Evolutionary conservation across 2,329 filamentous ascomycete genomes (phyloP), one percentile per base, ranked within the genome.

Genomic region (Cadophora sp.): DNA sequence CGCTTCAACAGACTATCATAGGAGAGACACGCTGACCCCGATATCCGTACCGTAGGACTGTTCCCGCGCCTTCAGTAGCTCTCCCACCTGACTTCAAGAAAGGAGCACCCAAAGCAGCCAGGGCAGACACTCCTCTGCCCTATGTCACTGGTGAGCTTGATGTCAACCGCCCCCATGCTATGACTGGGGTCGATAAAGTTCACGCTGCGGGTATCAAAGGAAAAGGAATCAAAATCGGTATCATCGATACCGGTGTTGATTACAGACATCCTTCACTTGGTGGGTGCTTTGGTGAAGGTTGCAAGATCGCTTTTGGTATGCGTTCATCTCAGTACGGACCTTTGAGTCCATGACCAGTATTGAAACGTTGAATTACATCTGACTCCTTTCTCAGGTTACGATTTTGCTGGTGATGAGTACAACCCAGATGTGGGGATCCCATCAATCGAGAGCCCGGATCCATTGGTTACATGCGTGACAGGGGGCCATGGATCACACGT

Each of bases 241-340:
- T 84, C 34, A 50, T 72, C 27, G 72, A 74, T 62, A 79, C 76
- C 24, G 81, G 81, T 12, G 77, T 89, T 59, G 89, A 91, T 75
- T 91, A 90, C 74, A 83, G 79, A 0, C 88, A 91, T 73, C 86
- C 87, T 1, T 86, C 87, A 31, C 83, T 91, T 0, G 89, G 89
- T 43, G 87, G 87, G 58, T 88, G 88, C 73, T 90, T 90, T 74
- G 89, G 89, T 1, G 73, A 81, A 0, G 86, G 83, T 14, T 90
- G 84, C 72, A 80, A 89, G 50, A 85, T 91, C 22, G 81, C 82
- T 3, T 58, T 37, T 14, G 55, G 55, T 58, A 56, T 34, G 27
- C 22, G 29, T 12, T 51, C 16, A 9, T 27, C 27, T 7, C n/a
- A 22, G 16, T 34, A 43, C 2, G 19, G 14, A 16, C 16, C 5